phyloP scores from a whole-genome alignment of 2,329 filamentous ascomycete genomes.

The Huntiella savannae region DNA sequence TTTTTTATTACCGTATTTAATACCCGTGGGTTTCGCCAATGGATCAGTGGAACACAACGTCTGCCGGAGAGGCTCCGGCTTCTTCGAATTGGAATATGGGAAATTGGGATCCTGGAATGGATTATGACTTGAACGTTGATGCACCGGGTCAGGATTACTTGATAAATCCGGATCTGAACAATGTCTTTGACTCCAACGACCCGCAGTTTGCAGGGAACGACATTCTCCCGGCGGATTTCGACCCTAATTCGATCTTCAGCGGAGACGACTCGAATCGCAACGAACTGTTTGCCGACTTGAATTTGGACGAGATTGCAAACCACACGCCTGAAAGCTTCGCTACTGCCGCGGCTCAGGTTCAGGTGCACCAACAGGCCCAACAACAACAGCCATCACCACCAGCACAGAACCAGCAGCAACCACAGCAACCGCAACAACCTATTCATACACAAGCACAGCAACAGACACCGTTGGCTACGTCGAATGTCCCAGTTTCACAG shows the following conservation, averaged over 20 bases:
- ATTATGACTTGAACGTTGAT: too few relatives aligned
- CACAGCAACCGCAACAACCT: background rate
- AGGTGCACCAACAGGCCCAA: background rate
- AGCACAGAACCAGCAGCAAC: constrained; percentile 1
- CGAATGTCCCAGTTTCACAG: too few relatives aligned
- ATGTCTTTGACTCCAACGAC: background rate
- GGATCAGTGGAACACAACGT: too few relatives aligned
- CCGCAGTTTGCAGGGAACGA: background rate
- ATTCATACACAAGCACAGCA: constrained; percentile 1
- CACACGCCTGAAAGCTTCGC: constrained; percentile 5
- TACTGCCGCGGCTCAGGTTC: background rate
- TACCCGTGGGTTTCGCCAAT: too few relatives aligned
- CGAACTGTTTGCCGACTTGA: constrained; percentile 2
- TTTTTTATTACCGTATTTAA: too few relatives aligned
- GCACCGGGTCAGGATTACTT: too few relatives aligned
- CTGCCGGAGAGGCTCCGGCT: too few relatives aligned
- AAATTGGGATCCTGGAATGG: too few relatives aligned
- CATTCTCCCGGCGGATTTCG: background rate
- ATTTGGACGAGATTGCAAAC: constrained; percentile 2
- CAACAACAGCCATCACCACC: background rate
- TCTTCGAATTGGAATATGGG: too few relatives aligned
- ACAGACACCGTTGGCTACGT: background rate
- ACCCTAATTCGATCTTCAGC: constrained; percentile 1
- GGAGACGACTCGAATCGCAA: constrained; percentile 5
- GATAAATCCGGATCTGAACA: too few relatives aligned